Evolutionary conservation across 2,329 filamentous ascomycete genomes (phyloP).

Genomic region (Cercospora janseana): DNA sequence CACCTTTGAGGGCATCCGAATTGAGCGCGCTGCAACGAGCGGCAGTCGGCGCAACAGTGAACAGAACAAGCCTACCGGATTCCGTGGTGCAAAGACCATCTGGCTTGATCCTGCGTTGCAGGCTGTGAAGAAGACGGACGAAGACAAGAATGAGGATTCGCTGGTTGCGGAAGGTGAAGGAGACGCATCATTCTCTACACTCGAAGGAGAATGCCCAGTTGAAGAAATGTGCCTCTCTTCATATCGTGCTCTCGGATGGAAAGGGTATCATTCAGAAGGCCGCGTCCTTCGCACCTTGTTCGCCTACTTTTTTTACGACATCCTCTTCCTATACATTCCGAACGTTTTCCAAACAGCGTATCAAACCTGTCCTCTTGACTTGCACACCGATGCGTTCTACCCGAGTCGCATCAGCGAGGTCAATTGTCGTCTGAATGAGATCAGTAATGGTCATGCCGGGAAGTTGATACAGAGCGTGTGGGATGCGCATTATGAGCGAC

Average conservation of each 20-base stretch:
- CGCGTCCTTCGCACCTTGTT: slow-evolving; percentile 84
- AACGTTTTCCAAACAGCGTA: slow-evolving; percentile 97
- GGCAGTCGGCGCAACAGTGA: slow-evolving; percentile 34
- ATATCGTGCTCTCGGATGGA: slow-evolving; percentile 83
- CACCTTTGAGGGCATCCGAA: slow-evolving; percentile 71
- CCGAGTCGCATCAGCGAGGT: slow-evolving; percentile 82
- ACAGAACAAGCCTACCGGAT: slow-evolving; percentile 32
- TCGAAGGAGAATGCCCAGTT: slow-evolving; percentile 73
- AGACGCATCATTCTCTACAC: neutral
- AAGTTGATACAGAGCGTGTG: slow-evolving; percentile 67
- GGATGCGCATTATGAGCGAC: slow-evolving; percentile 63
- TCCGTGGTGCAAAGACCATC: slow-evolving; percentile 67
- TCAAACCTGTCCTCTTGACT: slow-evolving; percentile 88
- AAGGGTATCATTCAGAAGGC: slow-evolving; percentile 90
- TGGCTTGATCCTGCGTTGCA: slow-evolving; percentile 68
- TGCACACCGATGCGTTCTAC: slow-evolving; percentile 92
- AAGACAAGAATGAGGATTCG: slow-evolving; percentile 7
- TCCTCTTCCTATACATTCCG: slow-evolving; percentile 87
- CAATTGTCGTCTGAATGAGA: slow-evolving; percentile 79
- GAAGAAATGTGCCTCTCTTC: slow-evolving; percentile 90
- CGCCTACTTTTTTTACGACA: slow-evolving; percentile 85
- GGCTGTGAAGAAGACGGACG: too few species aligned
- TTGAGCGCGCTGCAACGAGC: slow-evolving; percentile 47
- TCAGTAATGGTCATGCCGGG: slow-evolving; percentile 76
- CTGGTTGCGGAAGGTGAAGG: slow-evolving; percentile 6